Base-by-base conservation (phyloP, 352 stramenopile genomes). In the Halophytophthora polymorphica region DNA sequence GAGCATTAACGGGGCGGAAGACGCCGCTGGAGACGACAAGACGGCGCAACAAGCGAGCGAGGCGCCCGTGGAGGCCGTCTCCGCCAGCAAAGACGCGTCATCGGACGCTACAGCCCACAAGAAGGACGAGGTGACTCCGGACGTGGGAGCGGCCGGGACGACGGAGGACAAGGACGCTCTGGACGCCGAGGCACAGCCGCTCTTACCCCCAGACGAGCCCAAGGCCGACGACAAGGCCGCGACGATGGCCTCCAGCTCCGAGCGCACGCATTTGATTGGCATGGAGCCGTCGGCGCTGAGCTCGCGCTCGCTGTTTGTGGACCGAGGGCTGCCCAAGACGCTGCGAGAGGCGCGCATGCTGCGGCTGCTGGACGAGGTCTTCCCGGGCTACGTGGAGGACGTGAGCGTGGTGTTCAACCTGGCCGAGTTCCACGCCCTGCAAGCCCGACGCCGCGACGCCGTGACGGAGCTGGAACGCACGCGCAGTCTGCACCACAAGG, bases 381-480 rank as follows among this genome's bases (percentile, higher is more conserved):
- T 94, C 51, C 83, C 81, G 13, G 69, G 73, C 0, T 94, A 92
- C 59, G 59, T 94, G 12, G 73, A 89, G 34, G 81, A 92, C 43
- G 83, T 92, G 25, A 80, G 69, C 22, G 76, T 94, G 13, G 83
- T 94, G 48, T 87, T 84, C 56, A 88, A 94, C 52, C 68, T 94
- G 41, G 73, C 73, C 23, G 74, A 85, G 41, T 92, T 91, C 49
- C 79, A 88, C 52, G 53, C 60, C 22, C 69, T 77, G 23, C 75
- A 92, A 64, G 59, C 56, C 50, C 68, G 61, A 42, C 77, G 77
- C 10, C 58, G 73, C 35, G 51, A 49, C 17, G 66, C 83, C 21
- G 77, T 88, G 49, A 76, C 67, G 19, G 64, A 68, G 25, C 59
- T 90, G 34, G 73, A 86, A 28, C 75, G 83, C 21, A 73, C 78